Evolutionary conservation across 2,329 filamentous ascomycete species (phyloP), one percentile per base, ranked within the genome.

Genomic region (Trichoderma simmonsii): DNA sequence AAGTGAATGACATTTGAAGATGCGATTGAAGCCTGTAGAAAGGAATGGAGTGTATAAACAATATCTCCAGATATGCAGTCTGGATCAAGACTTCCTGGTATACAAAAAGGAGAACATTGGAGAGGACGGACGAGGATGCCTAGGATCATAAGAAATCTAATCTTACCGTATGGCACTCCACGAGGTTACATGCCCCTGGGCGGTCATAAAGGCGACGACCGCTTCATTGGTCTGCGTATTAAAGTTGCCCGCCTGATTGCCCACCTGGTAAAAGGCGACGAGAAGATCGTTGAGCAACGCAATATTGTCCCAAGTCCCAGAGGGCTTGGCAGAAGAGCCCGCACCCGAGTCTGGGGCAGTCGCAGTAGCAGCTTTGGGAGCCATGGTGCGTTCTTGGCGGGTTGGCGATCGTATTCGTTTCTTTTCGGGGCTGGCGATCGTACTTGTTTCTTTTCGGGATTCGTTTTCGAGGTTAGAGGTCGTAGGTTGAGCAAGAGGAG

Each of bases 161-260:
- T 78, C 82, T 57, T 80, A 85, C 85, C 85, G 83, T 64, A 86
- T 79, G 1, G 78, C 82, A 34, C 86, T 81, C 83, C 83, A 86
- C 4, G 81, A 82, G n/a, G 82, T 81, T 6, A 73, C 72, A 65
- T 81, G 77, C 8, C 82, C 80, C 6, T 74, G 74, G 14, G 73
- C 56, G n/a, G 77, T 74, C 70, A 85, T 77, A n/a, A 78, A 79
- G 8, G 73, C 73, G 60, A 79, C 76, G 63, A 85, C 75, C 1
- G 75, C 75, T 0, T 78, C 76, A 65, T 80, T 80, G 39, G 78
- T 73, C 30, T 78, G 72, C 15, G 77, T 62, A 15, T 72, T 76
- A 71, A 84, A 77, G 14, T 72, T 76, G 9, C 75, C 76, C n/a
- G 74, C 72, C 1, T 73, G 71, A 43, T 78, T 76, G 15, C 77